Evolutionary conservation across 306 rosid genomes (phyloP), one percentile per base, ranked within the genome.

Genomic region (Trifolium subterraneum): DNA sequence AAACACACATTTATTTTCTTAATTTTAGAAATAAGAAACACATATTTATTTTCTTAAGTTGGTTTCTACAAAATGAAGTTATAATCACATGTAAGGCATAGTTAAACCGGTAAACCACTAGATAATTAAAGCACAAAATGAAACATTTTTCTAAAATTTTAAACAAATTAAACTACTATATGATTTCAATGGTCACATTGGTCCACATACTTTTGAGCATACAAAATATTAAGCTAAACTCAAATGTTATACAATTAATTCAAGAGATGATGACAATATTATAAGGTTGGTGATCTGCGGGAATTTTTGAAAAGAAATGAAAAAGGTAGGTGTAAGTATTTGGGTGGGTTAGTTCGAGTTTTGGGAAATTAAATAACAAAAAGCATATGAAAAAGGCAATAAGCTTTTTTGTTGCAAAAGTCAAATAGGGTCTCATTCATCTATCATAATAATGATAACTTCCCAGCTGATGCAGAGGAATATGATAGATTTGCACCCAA

Each of bases 391-490:
- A 81, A 90, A 90, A 90, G 96, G 90, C 79, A 54, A 90, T 76
- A 68, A 83, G 81, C 93, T 90, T 90, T 84, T 81, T 78, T 71
- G 80, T 27, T 70, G 82, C 71, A 72, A 81, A 92, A 83, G 94
- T 90, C 96, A 87, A 87, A 88, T 84, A 87, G 83, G 83, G 72
- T 78, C 89, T 78, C 81, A 79, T 78, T 70, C 83, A 78, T 77
- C 66, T 87, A 84, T 84, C 86, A 83, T 85, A 85, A 81, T 85
- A 85, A 87, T 88, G 82, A 92, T 87, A 88, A 65, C 84, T 82
- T 85, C 88, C 82, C 85, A 78, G 83, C 78, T 81, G 81, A 85
- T 83, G 73, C 86, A 79, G 73, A 64, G 81, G 77, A 7, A 33
- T 65, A 35, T 76, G 70, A 78, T 86, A 86, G 90, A 89, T 58